Percentiles rank a stretch among this genome's conserved stretches.
Evolutionary conservation across 805 yeast species (phyloP).

Genomic region (Starmerella kuoi): DNA sequence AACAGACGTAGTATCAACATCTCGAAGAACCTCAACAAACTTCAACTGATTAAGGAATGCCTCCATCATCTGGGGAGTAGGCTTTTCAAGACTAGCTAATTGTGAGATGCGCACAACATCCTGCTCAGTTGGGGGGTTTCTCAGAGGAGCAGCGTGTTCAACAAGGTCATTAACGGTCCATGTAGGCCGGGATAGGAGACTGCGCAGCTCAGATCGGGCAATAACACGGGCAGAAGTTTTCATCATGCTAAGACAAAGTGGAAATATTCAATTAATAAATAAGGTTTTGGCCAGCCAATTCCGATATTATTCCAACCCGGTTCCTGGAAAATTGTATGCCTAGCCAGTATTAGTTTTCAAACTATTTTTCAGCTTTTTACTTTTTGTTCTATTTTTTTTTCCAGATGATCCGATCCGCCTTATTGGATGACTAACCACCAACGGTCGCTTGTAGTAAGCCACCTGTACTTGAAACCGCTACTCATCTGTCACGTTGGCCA

Average conservation of each 20-base stretch:
- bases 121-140: conserved; percentile 15
- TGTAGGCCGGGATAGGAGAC: conserved; percentile 21
- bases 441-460: too few relatives aligned
- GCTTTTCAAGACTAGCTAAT: conserved; percentile 20
- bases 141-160: conserved; percentile 16
- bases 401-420: too few relatives aligned
- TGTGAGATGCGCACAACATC: conserved; percentile 16
- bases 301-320: too few relatives aligned
- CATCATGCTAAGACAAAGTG: too few relatives aligned
- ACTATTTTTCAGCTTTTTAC: too few relatives aligned
- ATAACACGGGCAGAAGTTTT: conserved; percentile 6
- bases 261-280: not conserved
- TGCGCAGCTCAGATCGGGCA: conserved; percentile 9
- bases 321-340: too few relatives aligned
- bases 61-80: conserved; percentile 21
- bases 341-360: too few relatives aligned
- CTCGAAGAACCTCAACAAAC: conserved; percentile 31
- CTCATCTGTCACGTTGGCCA: too few relatives aligned
- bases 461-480: too few relatives aligned
- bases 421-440: too few relatives aligned
- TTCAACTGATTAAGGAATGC: conserved; percentile 30
- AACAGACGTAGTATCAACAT: conserved; percentile 27
- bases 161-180: conserved; percentile 26
- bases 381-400: too few relatives aligned
- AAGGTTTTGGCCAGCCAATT: not conserved